Conservation (phyloP, 352 stramenopile species). For the Phytopythium helicoides region DNA sequence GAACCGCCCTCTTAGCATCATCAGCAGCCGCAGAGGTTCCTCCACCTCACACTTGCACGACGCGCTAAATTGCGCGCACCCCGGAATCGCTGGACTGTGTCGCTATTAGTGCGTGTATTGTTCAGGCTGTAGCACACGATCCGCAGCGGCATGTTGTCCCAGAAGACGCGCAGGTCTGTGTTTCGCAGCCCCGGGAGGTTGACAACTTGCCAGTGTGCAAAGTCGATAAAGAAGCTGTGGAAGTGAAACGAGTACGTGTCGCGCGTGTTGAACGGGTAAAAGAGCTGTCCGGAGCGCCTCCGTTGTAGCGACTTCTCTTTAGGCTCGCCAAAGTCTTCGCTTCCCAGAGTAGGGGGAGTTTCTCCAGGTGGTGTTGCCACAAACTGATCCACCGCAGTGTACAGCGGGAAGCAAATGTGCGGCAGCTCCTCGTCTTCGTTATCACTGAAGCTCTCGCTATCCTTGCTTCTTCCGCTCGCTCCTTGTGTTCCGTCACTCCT, state of each 20-base stretch:
- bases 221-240: slow-evolving; percentile 73
- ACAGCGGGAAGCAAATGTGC: slow-evolving; percentile 67
- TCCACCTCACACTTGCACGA: background rate
- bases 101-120: background rate
- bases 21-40: slow-evolving; percentile 8
- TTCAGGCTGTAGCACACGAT: slow-evolving; percentile 55
- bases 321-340: slow-evolving; percentile 49
- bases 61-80: background rate
- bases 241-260: slow-evolving; percentile 77
- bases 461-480: background rate
- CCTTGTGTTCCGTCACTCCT: background rate
- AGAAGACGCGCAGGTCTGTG: slow-evolving; percentile 44
- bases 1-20: slow-evolving; percentile 21
- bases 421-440: slow-evolving; percentile 49
- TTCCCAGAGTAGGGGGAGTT: slow-evolving; percentile 33
- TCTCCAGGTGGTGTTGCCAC: slow-evolving; percentile 36
- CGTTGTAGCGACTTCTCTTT: slow-evolving; percentile 25
- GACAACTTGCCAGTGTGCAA: slow-evolving; percentile 49
- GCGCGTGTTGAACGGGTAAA: slow-evolving; percentile 56
- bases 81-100: background rate
- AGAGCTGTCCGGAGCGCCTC: slow-evolving; percentile 26
- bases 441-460: too few relatives aligned
- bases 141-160: slow-evolving; percentile 59
- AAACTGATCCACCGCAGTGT: slow-evolving; percentile 68
- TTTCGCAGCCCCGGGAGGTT: slow-evolving; percentile 51